Percentiles rank a stretch among this genome's conserved stretches.
phyloP scores from a whole-genome alignment of 805 yeast species.

The Komagataella populi region DNA sequence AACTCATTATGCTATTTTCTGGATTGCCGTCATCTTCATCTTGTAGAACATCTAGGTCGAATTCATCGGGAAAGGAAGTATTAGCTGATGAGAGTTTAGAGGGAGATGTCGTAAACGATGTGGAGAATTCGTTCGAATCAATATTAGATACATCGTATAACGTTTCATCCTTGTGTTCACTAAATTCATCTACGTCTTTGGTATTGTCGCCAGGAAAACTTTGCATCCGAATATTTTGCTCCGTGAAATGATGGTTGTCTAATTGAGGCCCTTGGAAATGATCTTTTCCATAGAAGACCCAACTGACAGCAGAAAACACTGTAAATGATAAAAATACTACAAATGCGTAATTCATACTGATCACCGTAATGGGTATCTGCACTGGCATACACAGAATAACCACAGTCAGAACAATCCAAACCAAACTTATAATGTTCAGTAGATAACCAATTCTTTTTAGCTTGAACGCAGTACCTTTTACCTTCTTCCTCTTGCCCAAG shows the following conservation, averaged over 20 bases:
- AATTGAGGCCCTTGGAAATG: constrained; percentile 54
- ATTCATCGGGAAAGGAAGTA: not conserved
- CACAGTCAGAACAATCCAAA: constrained; percentile 47
- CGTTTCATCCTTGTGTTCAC: not conserved
- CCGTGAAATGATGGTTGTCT: constrained; percentile 12
- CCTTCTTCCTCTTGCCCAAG: constrained; percentile 42
- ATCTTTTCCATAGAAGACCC: constrained; percentile 45
- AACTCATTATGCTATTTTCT: not conserved
- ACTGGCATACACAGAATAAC: constrained; percentile 62
- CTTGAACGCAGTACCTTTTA: constrained; percentile 58
- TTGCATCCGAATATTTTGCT: not conserved
- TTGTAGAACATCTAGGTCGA: not conserved
- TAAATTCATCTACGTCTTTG: constrained; percentile 5
- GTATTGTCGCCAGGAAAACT: not conserved
- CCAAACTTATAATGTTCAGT: constrained; percentile 41
- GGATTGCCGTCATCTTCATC: not conserved
- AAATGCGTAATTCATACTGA: constrained; percentile 53
- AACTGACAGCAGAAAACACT: constrained; percentile 33
- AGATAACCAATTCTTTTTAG: constrained; percentile 51
- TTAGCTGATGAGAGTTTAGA: not conserved
- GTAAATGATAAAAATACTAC: constrained; percentile 40
- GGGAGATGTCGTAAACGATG: not conserved
- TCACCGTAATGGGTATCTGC: constrained; percentile 34
- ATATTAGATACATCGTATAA: not conserved
- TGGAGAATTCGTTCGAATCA: not conserved